A percentile compares a stretch with the other conserved stretches of the same genome.
Conservation (phyloP, 1,284 basidiomycete genomes). For the Vanrija humicola region DNA sequence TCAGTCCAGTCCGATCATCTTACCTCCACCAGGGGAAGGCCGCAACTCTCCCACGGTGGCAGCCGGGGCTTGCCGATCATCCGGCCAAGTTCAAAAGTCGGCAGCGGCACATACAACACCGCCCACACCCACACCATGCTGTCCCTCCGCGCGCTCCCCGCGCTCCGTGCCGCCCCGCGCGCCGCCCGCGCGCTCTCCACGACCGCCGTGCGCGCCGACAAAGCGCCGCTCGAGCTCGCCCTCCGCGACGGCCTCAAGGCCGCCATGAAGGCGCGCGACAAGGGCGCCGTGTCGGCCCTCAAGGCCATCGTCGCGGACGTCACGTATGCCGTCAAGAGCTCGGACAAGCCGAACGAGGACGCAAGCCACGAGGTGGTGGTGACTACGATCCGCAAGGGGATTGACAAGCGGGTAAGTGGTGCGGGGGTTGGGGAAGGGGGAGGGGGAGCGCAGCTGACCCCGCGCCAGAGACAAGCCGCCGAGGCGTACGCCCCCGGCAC, state of each 20-base stretch:
- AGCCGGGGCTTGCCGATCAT: neutral
- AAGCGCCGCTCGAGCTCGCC: constrained; percentile 23
- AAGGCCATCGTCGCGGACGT: constrained; percentile 45
- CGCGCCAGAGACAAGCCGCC: constrained; percentile 28
- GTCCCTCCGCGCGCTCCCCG: constrained; percentile 8
- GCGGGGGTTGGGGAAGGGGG: too few species aligned
- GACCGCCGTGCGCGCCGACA: constrained; percentile 9
- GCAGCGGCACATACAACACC: neutral
- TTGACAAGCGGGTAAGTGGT: constrained; percentile 39
- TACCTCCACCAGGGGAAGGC: neutral
- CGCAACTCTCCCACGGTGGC: constrained; percentile 1
- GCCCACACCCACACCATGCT: constrained; percentile 14
- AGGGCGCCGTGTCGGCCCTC: constrained; percentile 29
- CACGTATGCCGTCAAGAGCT: constrained; percentile 37
- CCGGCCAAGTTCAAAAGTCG: constrained; percentile 3
- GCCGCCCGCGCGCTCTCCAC: constrained; percentile 18
- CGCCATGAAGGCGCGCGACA: constrained; percentile 46
- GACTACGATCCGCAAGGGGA: constrained; percentile 35
- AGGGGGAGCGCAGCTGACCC: neutral
- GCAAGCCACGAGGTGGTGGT: constrained; percentile 34
- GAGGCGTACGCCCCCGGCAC: constrained; percentile 36
- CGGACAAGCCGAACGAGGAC: constrained; percentile 34
- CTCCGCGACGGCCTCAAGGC: constrained; percentile 43
- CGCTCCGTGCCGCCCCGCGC: constrained; percentile 1
- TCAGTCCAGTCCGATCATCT: too few species aligned